Evolutionary conservation across 176 grass and related monocot species (phyloP).

Genomic region (Bonia amplexicaulis): DNA sequence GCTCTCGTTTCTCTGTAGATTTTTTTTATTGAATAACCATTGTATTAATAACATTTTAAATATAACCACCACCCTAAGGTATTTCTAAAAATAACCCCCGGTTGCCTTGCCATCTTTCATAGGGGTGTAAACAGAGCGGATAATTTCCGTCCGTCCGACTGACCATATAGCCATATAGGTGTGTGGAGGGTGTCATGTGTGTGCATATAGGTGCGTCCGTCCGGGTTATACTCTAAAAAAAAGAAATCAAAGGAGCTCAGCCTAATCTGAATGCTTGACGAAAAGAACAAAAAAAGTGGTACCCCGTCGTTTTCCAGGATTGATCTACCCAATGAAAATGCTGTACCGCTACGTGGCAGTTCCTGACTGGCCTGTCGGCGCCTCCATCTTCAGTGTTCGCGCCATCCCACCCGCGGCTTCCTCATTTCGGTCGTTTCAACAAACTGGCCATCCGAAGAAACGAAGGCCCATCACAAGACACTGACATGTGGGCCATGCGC

Average conservation of each 20-base stretch:
- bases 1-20: too few relatives aligned
- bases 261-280: background rate
- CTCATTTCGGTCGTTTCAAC: background rate
- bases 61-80: too few relatives aligned
- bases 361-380: conserved; percentile 12
- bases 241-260: background rate
- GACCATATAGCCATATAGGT: too few relatives aligned
- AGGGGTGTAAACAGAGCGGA: too few relatives aligned
- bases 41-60: too few relatives aligned
- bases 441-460: background rate
- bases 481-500: background rate
- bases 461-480: background rate
- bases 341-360: background rate
- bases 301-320: background rate
- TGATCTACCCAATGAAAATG: background rate
- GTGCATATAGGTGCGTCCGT: too few relatives aligned
- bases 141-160: too few relatives aligned
- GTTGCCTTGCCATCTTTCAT: too few relatives aligned
- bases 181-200: too few relatives aligned
- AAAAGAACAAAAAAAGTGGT: background rate
- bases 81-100: too few relatives aligned
- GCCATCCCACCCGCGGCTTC: background rate
- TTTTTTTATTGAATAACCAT: too few relatives aligned
- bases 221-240: too few relatives aligned
- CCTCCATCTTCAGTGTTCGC: background rate